Evolutionary conservation across 78 protist species (phyloP).

Genomic region (Dictyostelium firmibasis): DNA sequence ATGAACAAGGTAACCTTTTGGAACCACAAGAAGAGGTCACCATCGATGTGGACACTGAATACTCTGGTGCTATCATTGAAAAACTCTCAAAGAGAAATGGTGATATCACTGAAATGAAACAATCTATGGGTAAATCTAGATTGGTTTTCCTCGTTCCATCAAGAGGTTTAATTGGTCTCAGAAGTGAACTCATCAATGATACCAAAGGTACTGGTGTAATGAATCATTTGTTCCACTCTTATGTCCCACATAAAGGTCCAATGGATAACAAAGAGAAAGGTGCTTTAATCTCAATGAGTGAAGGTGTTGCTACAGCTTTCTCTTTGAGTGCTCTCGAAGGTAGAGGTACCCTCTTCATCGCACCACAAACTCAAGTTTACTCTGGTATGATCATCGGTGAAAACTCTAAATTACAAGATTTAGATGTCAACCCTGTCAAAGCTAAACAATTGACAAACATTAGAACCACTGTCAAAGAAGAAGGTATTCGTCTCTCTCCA

Average conservation of each 20-base stretch:
- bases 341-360: slow-evolving; percentile 85
- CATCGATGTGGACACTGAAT: slow-evolving; percentile 82
- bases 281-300: slow-evolving; percentile 79
- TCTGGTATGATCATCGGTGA: slow-evolving; percentile 93
- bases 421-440: slow-evolving; percentile 87
- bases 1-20: neutral
- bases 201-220: slow-evolving; percentile 89
- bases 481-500: slow-evolving; percentile 65
- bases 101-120: slow-evolving; percentile 60
- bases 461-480: slow-evolving; percentile 85
- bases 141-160: slow-evolving; percentile 84
- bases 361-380: slow-evolving; percentile 87
- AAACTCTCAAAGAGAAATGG: slow-evolving; percentile 71
- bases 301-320: slow-evolving; percentile 83
- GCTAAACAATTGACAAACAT: slow-evolving; percentile 91
- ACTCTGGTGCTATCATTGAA: slow-evolving; percentile 83
- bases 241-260: slow-evolving; percentile 78
- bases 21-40: slow-evolving; percentile 86
- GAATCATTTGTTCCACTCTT: slow-evolving; percentile 83
- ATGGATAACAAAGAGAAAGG: slow-evolving; percentile 82
- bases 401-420: slow-evolving; percentile 63
- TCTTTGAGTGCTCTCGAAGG: slow-evolving; percentile 84
- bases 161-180: slow-evolving; percentile 86
- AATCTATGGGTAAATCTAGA: slow-evolving; percentile 66
- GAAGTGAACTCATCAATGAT: slow-evolving; percentile 73